Percentiles rank a stretch among this genome's conserved stretches.
These are phyloP conservation scores for Hymenoscyphus albidus DNA, from an alignment of 2,329 filamentous ascomycete species.

Conservation along the genomic window DNA sequence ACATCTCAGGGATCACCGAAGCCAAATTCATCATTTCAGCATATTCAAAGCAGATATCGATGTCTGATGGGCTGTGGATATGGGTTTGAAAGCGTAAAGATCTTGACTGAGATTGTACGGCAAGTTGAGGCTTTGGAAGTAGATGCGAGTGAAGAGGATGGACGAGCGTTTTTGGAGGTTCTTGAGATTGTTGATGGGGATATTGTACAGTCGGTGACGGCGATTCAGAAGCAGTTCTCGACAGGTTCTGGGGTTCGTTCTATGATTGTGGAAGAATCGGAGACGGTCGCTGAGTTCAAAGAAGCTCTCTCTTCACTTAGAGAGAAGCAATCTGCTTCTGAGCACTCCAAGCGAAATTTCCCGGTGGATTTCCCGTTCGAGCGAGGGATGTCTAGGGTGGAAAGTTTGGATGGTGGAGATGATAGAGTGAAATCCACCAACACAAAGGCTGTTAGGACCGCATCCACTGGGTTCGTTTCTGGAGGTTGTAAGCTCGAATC, in stretches of 20 bases:
- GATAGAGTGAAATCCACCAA: neutral
- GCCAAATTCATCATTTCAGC: conserved; percentile 14
- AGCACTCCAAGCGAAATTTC: neutral
- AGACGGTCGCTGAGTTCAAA: conserved; percentile 10
- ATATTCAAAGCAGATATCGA: conserved; percentile 29
- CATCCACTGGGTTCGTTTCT: conserved; percentile 6
- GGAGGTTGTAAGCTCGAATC: conserved; percentile 30
- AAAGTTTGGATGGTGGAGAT: conserved; percentile 11
- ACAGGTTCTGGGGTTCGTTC: conserved; percentile 14
- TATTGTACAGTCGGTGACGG: conserved; percentile 29
- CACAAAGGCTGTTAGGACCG: neutral
- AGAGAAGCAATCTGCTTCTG: neutral
- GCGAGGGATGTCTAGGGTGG: conserved; percentile 19
- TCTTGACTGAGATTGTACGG: conserved; percentile 18
- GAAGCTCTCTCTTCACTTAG: conserved; percentile 12
- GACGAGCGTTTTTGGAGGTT: conserved; percentile 20
- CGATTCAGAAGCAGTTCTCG: conserved; percentile 25
- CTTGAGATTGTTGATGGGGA: conserved; percentile 35
- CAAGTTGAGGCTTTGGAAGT: conserved; percentile 14
- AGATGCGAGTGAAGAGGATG: neutral
- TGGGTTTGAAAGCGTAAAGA: conserved; percentile 32
- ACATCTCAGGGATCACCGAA: neutral
- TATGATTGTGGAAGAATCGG: conserved; percentile 17
- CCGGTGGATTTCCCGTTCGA: conserved; percentile 19
- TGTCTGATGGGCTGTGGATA: conserved; percentile 36